Percentiles rank a stretch among this genome's conserved stretches.
phyloP scores from a whole-genome alignment of 2,329 filamentous ascomycete genomes.

The Fusarium napiforme region DNA sequence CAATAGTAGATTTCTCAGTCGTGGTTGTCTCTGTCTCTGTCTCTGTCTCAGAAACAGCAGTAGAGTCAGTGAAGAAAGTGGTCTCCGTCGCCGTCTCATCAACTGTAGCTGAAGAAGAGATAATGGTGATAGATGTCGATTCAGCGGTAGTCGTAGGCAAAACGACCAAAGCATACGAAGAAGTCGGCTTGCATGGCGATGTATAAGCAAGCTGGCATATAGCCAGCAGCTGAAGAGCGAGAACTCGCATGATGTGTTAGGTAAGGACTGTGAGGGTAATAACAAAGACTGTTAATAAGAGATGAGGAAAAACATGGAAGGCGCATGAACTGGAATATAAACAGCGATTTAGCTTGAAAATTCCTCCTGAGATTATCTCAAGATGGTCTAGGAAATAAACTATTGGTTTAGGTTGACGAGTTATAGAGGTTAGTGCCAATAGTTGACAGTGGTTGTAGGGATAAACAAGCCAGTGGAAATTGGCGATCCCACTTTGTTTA shows the following conservation, averaged over 20 bases:
- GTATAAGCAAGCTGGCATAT: neutral
- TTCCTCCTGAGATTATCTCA: accelerated
- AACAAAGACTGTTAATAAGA: accelerated
- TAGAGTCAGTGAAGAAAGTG: neutral
- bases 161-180: accelerated
- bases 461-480: neutral
- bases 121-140: accelerated
- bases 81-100: neutral
- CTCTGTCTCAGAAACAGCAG: neutral
- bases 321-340: neutral
- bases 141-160: neutral
- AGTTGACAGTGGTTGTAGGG: neutral
- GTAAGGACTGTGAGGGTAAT: neutral
- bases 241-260: neutral
- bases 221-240: neutral
- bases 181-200: neutral
- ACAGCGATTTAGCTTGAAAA: neutral
- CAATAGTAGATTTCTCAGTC: neutral
- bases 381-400: neutral
- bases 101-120: neutral
- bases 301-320: too few species aligned
- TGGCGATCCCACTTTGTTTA: neutral
- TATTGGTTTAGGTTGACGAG: neutral
- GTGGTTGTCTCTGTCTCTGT: neutral
- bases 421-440: neutral